Percentiles rank a stretch among this genome's conserved stretches.
These are phyloP conservation scores for Cucurbita pepo DNA, from an alignment of 306 rosid genomes.

Conservation along the genomic window DNA sequence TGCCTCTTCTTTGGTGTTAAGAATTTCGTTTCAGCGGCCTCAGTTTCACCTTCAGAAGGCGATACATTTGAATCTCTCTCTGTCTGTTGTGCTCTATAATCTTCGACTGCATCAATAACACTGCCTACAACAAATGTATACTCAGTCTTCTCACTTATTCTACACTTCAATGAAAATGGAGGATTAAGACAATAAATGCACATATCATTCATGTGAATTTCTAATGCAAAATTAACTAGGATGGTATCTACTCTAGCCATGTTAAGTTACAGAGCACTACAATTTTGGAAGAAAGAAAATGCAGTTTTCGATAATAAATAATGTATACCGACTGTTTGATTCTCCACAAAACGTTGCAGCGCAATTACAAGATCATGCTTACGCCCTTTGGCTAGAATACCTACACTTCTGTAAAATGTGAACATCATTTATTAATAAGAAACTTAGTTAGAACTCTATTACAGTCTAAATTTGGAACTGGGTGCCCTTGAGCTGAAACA, in stretches of 20 bases:
- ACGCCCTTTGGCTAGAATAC: conserved; percentile 60
- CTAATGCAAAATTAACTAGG: background rate
- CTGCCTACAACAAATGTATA: conserved; percentile 17
- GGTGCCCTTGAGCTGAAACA: background rate
- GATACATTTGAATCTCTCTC: conserved; percentile 35
- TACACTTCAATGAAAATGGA: conserved; percentile 21
- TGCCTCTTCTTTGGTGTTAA: conserved; percentile 25
- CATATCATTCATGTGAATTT: background rate
- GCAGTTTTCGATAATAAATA: background rate
- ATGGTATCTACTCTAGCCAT: background rate
- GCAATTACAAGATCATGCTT: conserved; percentile 68
- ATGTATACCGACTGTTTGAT: conserved; percentile 33
- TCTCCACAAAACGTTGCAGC: conserved; percentile 47
- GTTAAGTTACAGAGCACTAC: too few relatives aligned
- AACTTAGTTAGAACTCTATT: background rate
- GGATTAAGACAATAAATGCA: conserved; percentile 26
- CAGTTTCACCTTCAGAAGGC: conserved; percentile 16
- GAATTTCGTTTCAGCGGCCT: conserved; percentile 7
- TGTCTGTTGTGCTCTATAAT: conserved; percentile 13
- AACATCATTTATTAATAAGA: conserved; percentile 10
- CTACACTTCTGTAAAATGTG: conserved; percentile 40
- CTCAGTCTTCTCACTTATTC: conserved; percentile 11
- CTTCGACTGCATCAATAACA: conserved; percentile 19
- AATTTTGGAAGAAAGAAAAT: background rate
- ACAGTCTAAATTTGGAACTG: background rate